phyloP scores from a whole-genome alignment of 2,329 filamentous ascomycete genomes.

The Cordyceps cateniannulata region DNA sequence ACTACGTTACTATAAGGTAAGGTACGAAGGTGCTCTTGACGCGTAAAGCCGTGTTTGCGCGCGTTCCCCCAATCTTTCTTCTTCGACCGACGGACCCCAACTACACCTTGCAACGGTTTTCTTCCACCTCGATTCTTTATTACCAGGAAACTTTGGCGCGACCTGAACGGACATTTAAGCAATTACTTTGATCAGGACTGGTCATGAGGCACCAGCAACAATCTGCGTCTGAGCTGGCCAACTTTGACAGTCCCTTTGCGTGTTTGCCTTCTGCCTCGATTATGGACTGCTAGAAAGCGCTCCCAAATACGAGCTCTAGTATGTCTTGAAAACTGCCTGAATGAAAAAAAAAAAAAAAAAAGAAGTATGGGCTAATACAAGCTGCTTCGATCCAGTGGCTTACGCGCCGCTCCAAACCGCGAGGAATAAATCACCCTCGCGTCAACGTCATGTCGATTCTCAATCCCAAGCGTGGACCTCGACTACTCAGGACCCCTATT shows the following conservation, averaged over 20 bases:
- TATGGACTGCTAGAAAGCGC: constrained; percentile 29
- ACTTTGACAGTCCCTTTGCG: neutral
- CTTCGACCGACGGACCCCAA: neutral
- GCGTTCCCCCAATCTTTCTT: neutral
- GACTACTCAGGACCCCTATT: constrained; percentile 34
- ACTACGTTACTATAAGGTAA: no score
- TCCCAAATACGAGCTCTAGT: constrained; percentile 21
- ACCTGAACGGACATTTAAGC: neutral
- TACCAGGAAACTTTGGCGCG: neutral
- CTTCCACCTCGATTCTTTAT: neutral
- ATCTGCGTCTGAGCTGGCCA: neutral
- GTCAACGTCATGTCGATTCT: neutral
- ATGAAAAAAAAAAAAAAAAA: neutral
- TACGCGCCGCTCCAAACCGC: constrained; percentile 8
- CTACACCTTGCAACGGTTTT: neutral
- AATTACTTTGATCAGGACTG: neutral
- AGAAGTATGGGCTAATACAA: neutral
- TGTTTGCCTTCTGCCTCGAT: constrained; percentile 14
- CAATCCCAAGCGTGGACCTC: constrained; percentile 6
- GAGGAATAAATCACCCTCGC: neutral
- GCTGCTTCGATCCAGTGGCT: constrained; percentile 10
- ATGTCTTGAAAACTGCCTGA: constrained; percentile 11
- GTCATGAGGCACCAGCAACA: neutral
- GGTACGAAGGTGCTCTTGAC: neutral
- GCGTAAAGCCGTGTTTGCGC: neutral